These are phyloP conservation scores for Corylus avellana DNA, from an alignment of 306 rosid genomes.

Conservation along the genomic window DNA sequence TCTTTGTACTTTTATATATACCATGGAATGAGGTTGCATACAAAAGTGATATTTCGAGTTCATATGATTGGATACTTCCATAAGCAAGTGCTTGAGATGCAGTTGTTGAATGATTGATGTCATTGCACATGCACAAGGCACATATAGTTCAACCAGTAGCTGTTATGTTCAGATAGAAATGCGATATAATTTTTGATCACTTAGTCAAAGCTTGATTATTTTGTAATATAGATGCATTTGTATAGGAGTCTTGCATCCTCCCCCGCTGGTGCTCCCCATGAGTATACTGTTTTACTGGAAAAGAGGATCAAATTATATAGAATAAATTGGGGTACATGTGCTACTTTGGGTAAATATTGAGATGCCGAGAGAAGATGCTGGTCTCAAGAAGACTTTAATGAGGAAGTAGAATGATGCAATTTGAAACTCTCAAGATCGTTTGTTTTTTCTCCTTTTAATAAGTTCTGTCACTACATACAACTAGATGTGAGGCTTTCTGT, in stretches of 20 bases:
- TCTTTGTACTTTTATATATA: constrained; percentile 6
- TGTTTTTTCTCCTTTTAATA: background rate
- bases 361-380: background rate
- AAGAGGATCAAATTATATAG: background rate
- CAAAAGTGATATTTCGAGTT: constrained; percentile 13
- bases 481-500: background rate
- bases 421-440: background rate
- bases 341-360: background rate
- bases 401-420: background rate
- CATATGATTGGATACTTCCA: constrained; percentile 14
- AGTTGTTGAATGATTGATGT: background rate
- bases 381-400: background rate
- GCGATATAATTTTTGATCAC: background rate
- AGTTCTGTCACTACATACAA: background rate
- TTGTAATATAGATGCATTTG: background rate
- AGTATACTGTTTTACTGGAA: background rate
- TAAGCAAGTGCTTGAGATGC: background rate
- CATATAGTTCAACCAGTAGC: background rate
- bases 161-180: background rate
- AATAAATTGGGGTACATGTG: background rate
- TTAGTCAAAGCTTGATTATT: background rate
- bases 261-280: background rate
- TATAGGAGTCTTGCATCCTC: background rate
- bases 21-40: background rate
- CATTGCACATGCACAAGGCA: background rate